A percentile compares a stretch with the other conserved stretches of the same genome.
Evolutionary conservation across 768 basidiomycete species (phyloP).

Genomic region (Coprinopsis sp.): DNA sequence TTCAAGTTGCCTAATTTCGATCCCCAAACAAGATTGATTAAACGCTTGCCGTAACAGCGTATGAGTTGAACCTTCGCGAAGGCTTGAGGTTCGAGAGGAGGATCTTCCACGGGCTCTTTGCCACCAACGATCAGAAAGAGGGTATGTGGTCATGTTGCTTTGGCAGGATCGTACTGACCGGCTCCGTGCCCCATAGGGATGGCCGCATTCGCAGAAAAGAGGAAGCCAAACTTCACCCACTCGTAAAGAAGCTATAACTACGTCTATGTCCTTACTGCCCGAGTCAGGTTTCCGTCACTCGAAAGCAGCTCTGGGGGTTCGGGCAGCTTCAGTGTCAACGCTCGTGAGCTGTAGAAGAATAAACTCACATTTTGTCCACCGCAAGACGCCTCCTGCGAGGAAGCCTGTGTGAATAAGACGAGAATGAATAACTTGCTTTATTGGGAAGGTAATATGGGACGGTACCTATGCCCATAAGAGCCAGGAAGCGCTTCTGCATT

Average conservation of each 20-base stretch:
- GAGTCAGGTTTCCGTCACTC: no score
- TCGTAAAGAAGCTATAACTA: slow-evolving; percentile 22
- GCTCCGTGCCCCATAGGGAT: slow-evolving; percentile 58
- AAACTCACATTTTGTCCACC: slow-evolving; percentile 31
- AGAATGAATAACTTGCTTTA: neutral
- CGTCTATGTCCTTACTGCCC: no score
- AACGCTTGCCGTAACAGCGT: slow-evolving; percentile 41
- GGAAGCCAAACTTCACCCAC: slow-evolving; percentile 80
- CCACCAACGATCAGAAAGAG: slow-evolving; percentile 93
- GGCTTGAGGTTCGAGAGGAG: slow-evolving; percentile 85
- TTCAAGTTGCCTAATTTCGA: slow-evolving; percentile 1
- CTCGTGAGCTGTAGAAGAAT: neutral
- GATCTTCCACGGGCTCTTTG: slow-evolving; percentile 88
- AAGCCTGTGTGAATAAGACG: slow-evolving; percentile 21
- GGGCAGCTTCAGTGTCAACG: no score
- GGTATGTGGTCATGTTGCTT: slow-evolving; percentile 43
- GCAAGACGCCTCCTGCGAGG: slow-evolving; percentile 33
- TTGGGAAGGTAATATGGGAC: neutral
- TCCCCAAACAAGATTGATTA: neutral
- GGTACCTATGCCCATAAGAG: slow-evolving; percentile 59
- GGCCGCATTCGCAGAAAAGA: slow-evolving; percentile 91
- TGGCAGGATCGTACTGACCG: neutral
- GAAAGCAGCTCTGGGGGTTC: no score
- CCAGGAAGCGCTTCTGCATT: slow-evolving; percentile 57
- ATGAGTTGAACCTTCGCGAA: slow-evolving; percentile 74